Evolutionary conservation across 2,329 filamentous ascomycete genomes (phyloP).

Genomic region (Monosporascus sp.): DNA sequence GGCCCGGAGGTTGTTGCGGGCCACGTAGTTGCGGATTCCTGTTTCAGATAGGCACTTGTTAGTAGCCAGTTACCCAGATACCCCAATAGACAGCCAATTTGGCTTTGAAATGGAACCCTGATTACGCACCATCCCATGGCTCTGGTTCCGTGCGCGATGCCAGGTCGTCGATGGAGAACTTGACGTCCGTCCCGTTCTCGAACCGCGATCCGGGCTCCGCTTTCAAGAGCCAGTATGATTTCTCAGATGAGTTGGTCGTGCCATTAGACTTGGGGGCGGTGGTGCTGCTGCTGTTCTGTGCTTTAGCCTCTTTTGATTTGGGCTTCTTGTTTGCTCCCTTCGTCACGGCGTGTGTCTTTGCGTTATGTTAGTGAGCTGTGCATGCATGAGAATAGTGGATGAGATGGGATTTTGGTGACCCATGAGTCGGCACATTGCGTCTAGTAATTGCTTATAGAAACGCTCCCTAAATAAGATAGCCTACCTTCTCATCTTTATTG

Average conservation of each 20-base stretch:
- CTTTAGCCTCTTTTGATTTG: not conserved
- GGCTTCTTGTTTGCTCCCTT: not conserved
- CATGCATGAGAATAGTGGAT: not conserved
- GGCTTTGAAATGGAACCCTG: not conserved
- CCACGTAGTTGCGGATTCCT: conserved; percentile 39
- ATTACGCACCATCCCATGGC: conserved; percentile 76
- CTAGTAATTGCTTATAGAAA: too few relatives aligned
- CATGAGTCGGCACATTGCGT: too few relatives aligned
- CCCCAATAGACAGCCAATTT: not conserved
- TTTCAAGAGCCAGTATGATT: conserved; percentile 74
- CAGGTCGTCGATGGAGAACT: conserved; percentile 91
- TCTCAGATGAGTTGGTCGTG: conserved; percentile 9
- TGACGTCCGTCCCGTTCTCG: conserved; percentile 83
- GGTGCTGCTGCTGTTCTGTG: conserved; percentile 2
- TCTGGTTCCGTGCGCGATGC: conserved; percentile 68
- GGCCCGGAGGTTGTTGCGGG: conserved; percentile 80
- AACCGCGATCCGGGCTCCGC: conserved; percentile 82
- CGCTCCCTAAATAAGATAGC: too few relatives aligned
- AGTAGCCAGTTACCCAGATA: not conserved
- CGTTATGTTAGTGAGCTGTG: conserved; percentile 1
- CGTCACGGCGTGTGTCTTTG: conserved; percentile 6
- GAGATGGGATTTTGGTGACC: too few relatives aligned
- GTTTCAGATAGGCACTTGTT: not conserved
- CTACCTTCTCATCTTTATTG: too few relatives aligned
- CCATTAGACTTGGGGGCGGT: conserved; percentile 6